These are phyloP conservation scores for Pythium biforme DNA, from an alignment of 352 stramenopile genomes.

Conservation along the genomic window DNA sequence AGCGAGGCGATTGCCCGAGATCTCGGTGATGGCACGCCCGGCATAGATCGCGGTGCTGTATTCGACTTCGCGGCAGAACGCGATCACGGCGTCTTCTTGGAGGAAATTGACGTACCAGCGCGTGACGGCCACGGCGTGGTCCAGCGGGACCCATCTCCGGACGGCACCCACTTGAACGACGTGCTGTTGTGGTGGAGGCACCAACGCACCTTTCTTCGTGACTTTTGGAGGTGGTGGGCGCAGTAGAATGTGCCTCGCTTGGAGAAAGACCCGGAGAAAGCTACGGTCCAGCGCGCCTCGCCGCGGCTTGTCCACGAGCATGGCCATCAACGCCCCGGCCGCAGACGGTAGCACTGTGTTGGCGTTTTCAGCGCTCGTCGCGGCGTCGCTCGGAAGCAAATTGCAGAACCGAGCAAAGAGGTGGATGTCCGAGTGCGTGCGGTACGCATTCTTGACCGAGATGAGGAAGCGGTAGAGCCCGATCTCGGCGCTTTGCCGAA, in stretches of 20 bases:
- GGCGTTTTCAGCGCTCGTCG: neutral
- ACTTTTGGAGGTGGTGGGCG: conserved; percentile 25
- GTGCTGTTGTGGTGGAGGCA: conserved; percentile 24
- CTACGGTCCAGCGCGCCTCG: conserved; percentile 48
- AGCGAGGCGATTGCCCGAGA: conserved; percentile 59
- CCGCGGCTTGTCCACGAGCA: conserved; percentile 27
- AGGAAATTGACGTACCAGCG: conserved; percentile 70
- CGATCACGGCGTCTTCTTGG: conserved; percentile 46
- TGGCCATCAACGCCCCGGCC: conserved; percentile 12
- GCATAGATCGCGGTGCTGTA: conserved; percentile 64
- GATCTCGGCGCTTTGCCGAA: conserved; percentile 64
- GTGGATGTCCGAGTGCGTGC: conserved; percentile 47
- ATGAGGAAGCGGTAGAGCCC: conserved; percentile 69
- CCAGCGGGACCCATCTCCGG: conserved; percentile 62
- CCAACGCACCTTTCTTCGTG: conserved; percentile 5
- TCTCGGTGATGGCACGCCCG: conserved; percentile 44
- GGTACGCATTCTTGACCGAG: conserved; percentile 59
- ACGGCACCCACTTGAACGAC: conserved; percentile 49
- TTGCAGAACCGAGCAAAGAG: conserved; percentile 66
- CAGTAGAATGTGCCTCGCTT: conserved; percentile 46
- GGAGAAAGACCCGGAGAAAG: conserved; percentile 69
- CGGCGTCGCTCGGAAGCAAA: conserved; percentile 30
- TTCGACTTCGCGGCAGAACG: conserved; percentile 73
- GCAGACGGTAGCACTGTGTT: neutral
- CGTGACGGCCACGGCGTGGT: conserved; percentile 54